phyloP scores from a whole-genome alignment of 1,139 yeast species.

The Pichia sp. region DNA sequence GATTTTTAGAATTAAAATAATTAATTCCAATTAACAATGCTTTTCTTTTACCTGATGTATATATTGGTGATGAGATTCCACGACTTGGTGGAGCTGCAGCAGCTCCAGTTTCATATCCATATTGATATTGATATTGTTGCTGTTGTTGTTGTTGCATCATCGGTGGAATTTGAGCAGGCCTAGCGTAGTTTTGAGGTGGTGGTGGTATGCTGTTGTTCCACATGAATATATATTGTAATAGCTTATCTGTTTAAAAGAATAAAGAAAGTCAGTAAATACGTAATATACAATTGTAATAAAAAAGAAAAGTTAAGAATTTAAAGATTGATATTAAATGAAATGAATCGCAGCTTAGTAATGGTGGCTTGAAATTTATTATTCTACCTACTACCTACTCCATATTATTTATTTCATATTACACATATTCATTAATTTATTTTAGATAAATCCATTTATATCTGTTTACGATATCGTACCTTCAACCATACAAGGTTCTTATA shows the following conservation, averaged over 20 bases:
- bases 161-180: too few relatives aligned
- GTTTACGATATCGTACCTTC: conserved; percentile 12
- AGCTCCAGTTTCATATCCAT: background rate
- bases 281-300: too few relatives aligned
- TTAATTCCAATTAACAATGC: conserved; percentile 85
- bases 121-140: too few relatives aligned
- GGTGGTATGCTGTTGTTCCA: too few relatives aligned
- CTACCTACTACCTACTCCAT: background rate
- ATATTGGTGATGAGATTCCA: background rate
- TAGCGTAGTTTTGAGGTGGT: too few relatives aligned
- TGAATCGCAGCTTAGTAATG: background rate
- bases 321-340: too few relatives aligned
- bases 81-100: background rate
- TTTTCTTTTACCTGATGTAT: conserved; percentile 41
- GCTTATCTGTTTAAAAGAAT: too few relatives aligned
- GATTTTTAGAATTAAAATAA: conserved; percentile 68
- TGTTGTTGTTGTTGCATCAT: too few relatives aligned
- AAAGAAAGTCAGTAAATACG: too few relatives aligned
- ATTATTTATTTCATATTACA: background rate
- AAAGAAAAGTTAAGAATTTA: too few relatives aligned
- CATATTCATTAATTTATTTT: background rate
- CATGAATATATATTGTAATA: too few relatives aligned
- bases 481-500: conserved; percentile 32
- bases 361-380: too few relatives aligned
- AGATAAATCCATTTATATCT: conserved; percentile 5